Conservation (phyloP, 805 yeast species). For the Komagataella ulmi region DNA sequence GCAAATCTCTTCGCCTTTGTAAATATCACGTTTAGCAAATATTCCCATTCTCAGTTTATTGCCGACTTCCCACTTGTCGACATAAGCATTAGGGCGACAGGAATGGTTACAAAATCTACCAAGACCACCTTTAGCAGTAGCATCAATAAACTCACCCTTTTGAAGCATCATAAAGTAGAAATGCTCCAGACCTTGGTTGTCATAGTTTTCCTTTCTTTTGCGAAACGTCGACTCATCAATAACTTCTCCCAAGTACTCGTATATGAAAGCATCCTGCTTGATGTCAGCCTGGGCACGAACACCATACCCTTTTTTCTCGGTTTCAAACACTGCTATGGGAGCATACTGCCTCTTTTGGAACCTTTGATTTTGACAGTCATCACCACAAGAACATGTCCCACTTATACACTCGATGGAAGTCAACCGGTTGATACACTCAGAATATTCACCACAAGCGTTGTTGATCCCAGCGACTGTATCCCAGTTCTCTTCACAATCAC, state of each 20-base stretch:
- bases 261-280: slow-evolving; percentile 55
- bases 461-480: slow-evolving; percentile 24
- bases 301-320: slow-evolving; percentile 85
- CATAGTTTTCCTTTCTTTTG: slow-evolving; percentile 63
- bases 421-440: slow-evolving; percentile 84
- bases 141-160: slow-evolving; percentile 87
- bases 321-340: slow-evolving; percentile 63
- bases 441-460: slow-evolving; percentile 69
- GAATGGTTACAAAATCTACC: slow-evolving; percentile 94
- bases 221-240: slow-evolving; percentile 71
- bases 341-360: slow-evolving; percentile 74
- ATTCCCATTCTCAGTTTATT: slow-evolving; percentile 89
- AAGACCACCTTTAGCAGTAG: slow-evolving; percentile 76
- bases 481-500: slow-evolving; percentile 63
- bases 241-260: slow-evolving; percentile 92
- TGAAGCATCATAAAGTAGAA: slow-evolving; percentile 95
- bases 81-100: slow-evolving; percentile 88
- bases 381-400: slow-evolving; percentile 61
- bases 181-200: slow-evolving; percentile 54
- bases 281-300: slow-evolving; percentile 56
- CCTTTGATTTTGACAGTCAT: slow-evolving; percentile 73
- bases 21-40: slow-evolving; percentile 66
- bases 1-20: slow-evolving; percentile 78
- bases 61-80: slow-evolving; percentile 95
- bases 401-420: slow-evolving; percentile 87